Conservation (phyloP, 768 basidiomycete genomes). For the Chalciporus chontae region DNA sequence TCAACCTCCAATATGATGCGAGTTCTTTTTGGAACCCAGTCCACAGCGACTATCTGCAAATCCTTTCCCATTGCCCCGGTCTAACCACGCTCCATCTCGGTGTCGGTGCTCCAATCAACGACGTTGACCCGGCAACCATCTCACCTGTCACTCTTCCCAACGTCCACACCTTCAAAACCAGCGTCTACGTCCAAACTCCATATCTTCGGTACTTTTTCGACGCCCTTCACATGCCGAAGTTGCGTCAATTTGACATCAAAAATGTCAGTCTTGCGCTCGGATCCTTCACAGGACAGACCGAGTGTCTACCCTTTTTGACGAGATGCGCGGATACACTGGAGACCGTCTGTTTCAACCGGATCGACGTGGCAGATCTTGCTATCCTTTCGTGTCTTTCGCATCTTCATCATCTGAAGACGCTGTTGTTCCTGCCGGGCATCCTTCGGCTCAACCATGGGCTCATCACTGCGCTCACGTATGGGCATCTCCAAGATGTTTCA, state of each 20-base stretch:
- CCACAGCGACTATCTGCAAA: conserved; percentile 27
- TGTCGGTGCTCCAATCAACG: conserved; percentile 18
- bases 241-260: conserved; percentile 25
- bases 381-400: conserved; percentile 22
- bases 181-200: conserved; percentile 25
- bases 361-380: conserved; percentile 21
- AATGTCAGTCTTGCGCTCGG: conserved; percentile 30
- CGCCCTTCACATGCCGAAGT: conserved; percentile 21
- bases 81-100: conserved; percentile 27
- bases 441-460: conserved; percentile 32
- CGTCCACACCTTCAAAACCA: conserved; percentile 26
- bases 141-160: conserved; percentile 24
- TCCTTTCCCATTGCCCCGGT: conserved; percentile 25
- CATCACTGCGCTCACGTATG: conserved; percentile 19
- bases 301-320: conserved; percentile 25
- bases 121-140: conserved; percentile 10
- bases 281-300: conserved; percentile 22
- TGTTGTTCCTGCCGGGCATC: conserved; percentile 25
- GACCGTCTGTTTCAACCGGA: conserved; percentile 17
- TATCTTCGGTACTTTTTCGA: conserved; percentile 26
- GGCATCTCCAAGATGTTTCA: not conserved
- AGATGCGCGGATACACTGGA: conserved; percentile 30
- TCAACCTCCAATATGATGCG: conserved; percentile 28
- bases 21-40: conserved; percentile 27
- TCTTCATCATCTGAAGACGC: conserved; percentile 13